Conservation (phyloP, 495 filamentous ascomycete genomes). For the Penicillium salamii region DNA sequence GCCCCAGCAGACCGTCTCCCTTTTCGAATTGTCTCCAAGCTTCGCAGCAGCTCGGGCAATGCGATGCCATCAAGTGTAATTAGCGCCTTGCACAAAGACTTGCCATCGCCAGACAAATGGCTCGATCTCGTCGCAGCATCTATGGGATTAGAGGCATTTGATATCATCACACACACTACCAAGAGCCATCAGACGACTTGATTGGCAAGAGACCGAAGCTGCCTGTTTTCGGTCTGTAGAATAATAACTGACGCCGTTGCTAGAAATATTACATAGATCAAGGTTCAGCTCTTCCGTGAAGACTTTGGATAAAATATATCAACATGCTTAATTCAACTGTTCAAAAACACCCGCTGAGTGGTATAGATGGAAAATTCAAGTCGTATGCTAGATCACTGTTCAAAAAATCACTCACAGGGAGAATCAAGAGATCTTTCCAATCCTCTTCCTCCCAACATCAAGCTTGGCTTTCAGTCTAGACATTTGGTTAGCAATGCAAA, state of each 20-base stretch:
- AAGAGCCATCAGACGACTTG: background rate
- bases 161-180: constrained; percentile 7
- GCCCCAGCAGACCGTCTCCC: too few species aligned
- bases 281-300: too few species aligned
- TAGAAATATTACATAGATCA: too few species aligned
- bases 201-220: background rate
- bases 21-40: constrained; percentile 17
- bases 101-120: constrained; percentile 16
- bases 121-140: constrained; percentile 24
- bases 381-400: background rate
- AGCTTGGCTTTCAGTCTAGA: constrained; percentile 69
- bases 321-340: background rate
- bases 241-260: background rate
- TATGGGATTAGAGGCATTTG: constrained; percentile 22
- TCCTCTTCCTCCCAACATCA: constrained; percentile 74
- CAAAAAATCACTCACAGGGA: background rate
- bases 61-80: background rate
- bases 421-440: constrained; percentile 66
- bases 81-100: background rate
- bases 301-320: background rate
- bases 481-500: constrained; percentile 20
- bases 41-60: background rate
- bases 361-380: background rate
- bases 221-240: background rate
- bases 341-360: background rate